Conservation (phyloP, 768 basidiomycete species). For the Leccinum subtestaceum region DNA sequence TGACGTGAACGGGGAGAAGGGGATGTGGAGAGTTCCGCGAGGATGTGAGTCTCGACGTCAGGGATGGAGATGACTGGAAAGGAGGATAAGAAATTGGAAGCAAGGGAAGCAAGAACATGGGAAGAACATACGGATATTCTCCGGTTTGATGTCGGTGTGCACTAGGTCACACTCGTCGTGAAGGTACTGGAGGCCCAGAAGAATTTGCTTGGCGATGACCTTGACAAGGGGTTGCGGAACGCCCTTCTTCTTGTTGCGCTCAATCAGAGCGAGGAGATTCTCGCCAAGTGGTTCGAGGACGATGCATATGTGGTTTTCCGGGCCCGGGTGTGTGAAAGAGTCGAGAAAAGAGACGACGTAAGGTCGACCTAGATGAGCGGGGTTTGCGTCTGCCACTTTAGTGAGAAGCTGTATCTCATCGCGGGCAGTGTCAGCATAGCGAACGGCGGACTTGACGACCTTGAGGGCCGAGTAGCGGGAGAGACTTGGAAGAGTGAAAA, state of each 20-base stretch:
- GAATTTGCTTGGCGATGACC: constrained; percentile 79
- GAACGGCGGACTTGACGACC: constrained; percentile 90
- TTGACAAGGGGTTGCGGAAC: constrained; percentile 82
- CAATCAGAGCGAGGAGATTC: constrained; percentile 69
- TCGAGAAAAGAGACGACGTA: constrained; percentile 90
- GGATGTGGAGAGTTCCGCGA: constrained; percentile 61
- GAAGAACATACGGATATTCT: constrained; percentile 81
- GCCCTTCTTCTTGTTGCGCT: constrained; percentile 79
- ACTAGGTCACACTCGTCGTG: constrained; percentile 92
- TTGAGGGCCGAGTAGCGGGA: constrained; percentile 86
- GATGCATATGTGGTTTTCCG: constrained; percentile 84
- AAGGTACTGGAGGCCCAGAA: constrained; percentile 87
- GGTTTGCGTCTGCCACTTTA: constrained; percentile 67
- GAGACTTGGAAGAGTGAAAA: constrained; percentile 42
- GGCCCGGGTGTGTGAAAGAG: constrained; percentile 76
- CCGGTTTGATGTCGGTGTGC: constrained; percentile 93
- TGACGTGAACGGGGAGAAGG: constrained; percentile 75
- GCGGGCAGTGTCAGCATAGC: constrained; percentile 94
- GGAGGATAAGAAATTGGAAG: constrained; percentile 13
- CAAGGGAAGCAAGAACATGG: constrained; percentile 44
- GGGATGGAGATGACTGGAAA: constrained; percentile 74
- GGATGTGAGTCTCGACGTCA: constrained; percentile 73
- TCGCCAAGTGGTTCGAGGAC: constrained; percentile 87
- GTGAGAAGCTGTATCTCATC: constrained; percentile 94
- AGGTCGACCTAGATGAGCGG: constrained; percentile 71